Conservation (phyloP, 331 rosid species). For the Malus hybrid region DNA sequence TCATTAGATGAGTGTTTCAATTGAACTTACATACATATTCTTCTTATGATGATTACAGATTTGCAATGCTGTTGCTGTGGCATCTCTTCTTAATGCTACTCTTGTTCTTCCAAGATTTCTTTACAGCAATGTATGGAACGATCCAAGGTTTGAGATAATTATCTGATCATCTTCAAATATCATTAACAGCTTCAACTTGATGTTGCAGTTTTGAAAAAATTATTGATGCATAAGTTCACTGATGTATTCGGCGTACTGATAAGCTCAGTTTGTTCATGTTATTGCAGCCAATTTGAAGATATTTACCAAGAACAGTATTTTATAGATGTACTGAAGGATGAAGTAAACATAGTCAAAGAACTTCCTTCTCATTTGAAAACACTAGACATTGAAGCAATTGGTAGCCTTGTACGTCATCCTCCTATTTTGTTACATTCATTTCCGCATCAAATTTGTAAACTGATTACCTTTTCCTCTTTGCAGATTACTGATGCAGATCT, state of each 20-base stretch:
- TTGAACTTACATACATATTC: not conserved
- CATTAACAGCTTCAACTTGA: not conserved
- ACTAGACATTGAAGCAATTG: slow-evolving; percentile 64
- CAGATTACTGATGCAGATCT: slow-evolving; percentile 93
- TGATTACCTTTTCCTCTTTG: slow-evolving; percentile 18
- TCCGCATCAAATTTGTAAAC: slow-evolving; percentile 2
- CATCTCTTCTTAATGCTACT: slow-evolving; percentile 88
- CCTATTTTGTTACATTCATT: not conserved
- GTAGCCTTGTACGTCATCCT: slow-evolving; percentile 65
- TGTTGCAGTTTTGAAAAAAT: not conserved
- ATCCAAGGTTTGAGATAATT: slow-evolving; percentile 65
- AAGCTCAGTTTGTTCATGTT: not conserved
- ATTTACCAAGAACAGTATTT: slow-evolving; percentile 85
- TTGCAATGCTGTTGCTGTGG: slow-evolving; percentile 90
- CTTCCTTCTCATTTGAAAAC: slow-evolving; percentile 68
- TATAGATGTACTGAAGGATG: slow-evolving; percentile 58
- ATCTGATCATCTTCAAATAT: not conserved
- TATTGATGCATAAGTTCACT: not conserved
- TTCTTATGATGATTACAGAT: slow-evolving; percentile 40
- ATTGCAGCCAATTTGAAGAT: slow-evolving; percentile 84
- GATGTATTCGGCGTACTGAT: not conserved
- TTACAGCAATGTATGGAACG: slow-evolving; percentile 97
- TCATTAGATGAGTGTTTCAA: not conserved
- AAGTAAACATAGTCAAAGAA: slow-evolving; percentile 57
- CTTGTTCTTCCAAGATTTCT: slow-evolving; percentile 84